Conservation (phyloP, 306 rosid genomes). For the Cucumis melo region DNA sequence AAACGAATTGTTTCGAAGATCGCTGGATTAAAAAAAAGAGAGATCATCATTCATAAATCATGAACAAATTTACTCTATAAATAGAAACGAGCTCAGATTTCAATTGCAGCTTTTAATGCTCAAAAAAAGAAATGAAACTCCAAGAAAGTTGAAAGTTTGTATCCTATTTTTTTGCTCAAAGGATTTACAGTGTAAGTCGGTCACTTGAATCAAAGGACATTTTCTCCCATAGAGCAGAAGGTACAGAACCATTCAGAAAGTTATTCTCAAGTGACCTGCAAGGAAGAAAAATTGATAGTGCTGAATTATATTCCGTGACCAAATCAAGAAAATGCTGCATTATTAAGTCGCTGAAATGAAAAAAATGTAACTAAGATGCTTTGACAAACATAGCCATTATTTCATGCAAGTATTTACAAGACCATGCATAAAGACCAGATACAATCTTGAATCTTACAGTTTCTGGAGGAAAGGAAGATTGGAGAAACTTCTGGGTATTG, state of each 20-base stretch:
- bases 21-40: slow-evolving; percentile 25
- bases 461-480: slow-evolving; percentile 54
- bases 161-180: neutral
- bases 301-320: slow-evolving; percentile 2
- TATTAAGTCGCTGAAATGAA: neutral
- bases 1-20: slow-evolving; percentile 53
- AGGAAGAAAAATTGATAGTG: slow-evolving; percentile 10
- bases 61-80: neutral
- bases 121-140: neutral
- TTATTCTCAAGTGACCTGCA: slow-evolving; percentile 47
- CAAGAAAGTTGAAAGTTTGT: neutral
- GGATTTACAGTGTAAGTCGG: slow-evolving; percentile 43
- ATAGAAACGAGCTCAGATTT: neutral
- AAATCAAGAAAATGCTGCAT: neutral
- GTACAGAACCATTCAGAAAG: slow-evolving; percentile 35
- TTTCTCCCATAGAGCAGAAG: slow-evolving; percentile 38
- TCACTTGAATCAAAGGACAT: slow-evolving; percentile 20
- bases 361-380: neutral
- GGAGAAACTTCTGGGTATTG: slow-evolving; percentile 37
- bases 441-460: slow-evolving; percentile 57
- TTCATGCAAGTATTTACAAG: neutral
- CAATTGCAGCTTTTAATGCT: neutral
- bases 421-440: neutral
- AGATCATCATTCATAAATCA: neutral
- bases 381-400: neutral